Evolutionary conservation across 2,329 filamentous ascomycete species (phyloP).

Genomic region (Corynespora cassiicola): DNA sequence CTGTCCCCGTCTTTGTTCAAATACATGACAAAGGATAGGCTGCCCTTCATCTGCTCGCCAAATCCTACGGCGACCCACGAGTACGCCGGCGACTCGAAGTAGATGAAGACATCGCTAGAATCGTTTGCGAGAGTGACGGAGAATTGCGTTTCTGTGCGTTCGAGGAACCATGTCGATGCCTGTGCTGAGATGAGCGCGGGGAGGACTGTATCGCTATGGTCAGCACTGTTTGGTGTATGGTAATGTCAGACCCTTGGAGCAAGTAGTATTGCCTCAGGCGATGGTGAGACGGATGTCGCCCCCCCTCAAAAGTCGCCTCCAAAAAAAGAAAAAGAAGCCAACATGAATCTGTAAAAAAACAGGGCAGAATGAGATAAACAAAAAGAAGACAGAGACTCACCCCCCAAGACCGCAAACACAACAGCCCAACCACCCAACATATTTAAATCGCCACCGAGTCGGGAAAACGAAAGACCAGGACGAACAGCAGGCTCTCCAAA

Average conservation of each 20-base stretch:
- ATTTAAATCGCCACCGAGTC: too few relatives aligned
- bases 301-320: neutral
- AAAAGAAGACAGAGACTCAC: too few relatives aligned
- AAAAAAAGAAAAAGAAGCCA: too few relatives aligned
- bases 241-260: neutral
- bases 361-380: too few relatives aligned
- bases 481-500: too few relatives aligned
- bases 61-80: constrained; percentile 55
- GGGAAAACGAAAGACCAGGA: too few relatives aligned
- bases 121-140: constrained; percentile 41
- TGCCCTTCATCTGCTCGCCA: constrained; percentile 50
- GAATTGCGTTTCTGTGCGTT: constrained; percentile 42
- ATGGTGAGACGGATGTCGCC: neutral
- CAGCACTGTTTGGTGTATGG: too few relatives aligned
- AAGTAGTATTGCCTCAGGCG: neutral
- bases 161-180: constrained; percentile 40
- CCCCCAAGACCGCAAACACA: too few relatives aligned
- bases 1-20: constrained; percentile 40
- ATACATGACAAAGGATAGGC: constrained; percentile 55
- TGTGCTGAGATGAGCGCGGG: constrained; percentile 20
- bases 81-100: constrained; percentile 42
- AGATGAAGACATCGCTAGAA: constrained; percentile 42
- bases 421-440: too few relatives aligned
- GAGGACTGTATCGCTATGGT: constrained; percentile 19
- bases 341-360: too few relatives aligned